Evolutionary conservation across 1,284 basidiomycete genomes (phyloP), one percentile per base, ranked within the genome.

Genomic region (Stygiomarasmius scandens): DNA sequence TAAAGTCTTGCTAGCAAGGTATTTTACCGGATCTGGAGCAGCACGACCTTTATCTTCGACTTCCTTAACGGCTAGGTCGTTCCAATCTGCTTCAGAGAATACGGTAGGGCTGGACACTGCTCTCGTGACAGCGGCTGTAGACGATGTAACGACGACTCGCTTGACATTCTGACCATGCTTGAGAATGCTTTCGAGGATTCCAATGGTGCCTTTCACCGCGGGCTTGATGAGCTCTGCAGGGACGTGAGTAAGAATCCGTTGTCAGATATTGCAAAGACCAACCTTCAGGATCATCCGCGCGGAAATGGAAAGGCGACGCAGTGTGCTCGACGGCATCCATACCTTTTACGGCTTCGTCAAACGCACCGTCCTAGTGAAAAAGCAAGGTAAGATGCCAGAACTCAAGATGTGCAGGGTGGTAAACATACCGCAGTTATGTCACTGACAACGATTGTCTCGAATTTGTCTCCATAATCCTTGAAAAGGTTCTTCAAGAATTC

Each of bases 281-380:
- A 67, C 64, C 64, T 54, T 73, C 51, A 3, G 70, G 71, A 22
- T 74, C 71, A 24, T 70, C 68, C 2, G 65, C 60, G 16, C 67
- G 64, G 52, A 73, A 64, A 47, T 72, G 65, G 51, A 79, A 76
- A 4, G 84, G 84, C 3, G 81, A 82, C 0, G 84, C 84, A 2
- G 75, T 82, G 68, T 87, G 85, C 32, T 73, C 75, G n/a, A n/a
- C n/a, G n/a, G n/a, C n/a, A n/a, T n/a, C n/a, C n/a, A n/a, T n/a
- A n/a, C n/a, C n/a, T n/a, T 84, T 83, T 34, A 90, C 85, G 1
- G 85, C 86, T 45, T 87, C 83, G 64, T 90, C 86, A 62, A 90
- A 90, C 2, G 83, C 85, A n/a, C 83, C 84, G 9, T 81, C 77
- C 75, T 79, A n/a, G n/a, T n/a, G n/a, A 59, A 12, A 43, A 46